Percentiles rank a stretch among this genome's conserved stretches.
Evolutionary conservation across 208 protist species (phyloP).

Genomic region (Wallacemonas sp.): DNA sequence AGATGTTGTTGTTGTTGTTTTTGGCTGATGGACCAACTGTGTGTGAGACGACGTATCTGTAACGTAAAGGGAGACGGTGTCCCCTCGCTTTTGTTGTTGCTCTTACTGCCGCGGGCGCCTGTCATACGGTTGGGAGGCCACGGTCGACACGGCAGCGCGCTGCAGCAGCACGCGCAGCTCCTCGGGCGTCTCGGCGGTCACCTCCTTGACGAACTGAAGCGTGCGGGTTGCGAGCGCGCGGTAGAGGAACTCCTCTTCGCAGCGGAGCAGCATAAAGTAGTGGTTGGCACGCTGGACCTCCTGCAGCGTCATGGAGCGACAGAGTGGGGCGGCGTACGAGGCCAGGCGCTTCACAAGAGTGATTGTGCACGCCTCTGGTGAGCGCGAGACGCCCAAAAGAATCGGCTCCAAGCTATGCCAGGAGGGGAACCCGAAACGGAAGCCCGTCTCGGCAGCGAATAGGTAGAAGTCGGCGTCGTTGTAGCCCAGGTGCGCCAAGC

Average conservation of each 20-base stretch:
- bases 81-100: background rate
- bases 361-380: conserved; percentile 29
- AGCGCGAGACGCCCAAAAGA: conserved; percentile 65
- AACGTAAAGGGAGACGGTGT: background rate
- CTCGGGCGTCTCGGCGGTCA: conserved; percentile 86
- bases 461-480: conserved; percentile 67
- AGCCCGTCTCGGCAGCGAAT: conserved; percentile 56
- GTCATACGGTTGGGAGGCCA: conserved; percentile 8
- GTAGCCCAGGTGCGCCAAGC: conserved; percentile 78
- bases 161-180: conserved; percentile 81
- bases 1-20: too few species aligned
- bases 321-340: conserved; percentile 65
- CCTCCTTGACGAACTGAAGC: conserved; percentile 88
- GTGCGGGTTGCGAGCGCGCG: conserved; percentile 69
- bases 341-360: conserved; percentile 53
- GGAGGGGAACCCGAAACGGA: conserved; percentile 78
- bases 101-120: background rate
- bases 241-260: conserved; percentile 85
- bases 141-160: conserved; percentile 51
- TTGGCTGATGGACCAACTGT: too few species aligned
- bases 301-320: conserved; percentile 62
- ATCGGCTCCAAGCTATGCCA: conserved; percentile 74
- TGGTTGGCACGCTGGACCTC: conserved; percentile 88
- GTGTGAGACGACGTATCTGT: background rate
- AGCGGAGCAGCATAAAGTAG: conserved; percentile 64